Evolutionary conservation across 2,329 filamentous ascomycete species (phyloP).

Genomic region (Aspergillus udagawae): DNA sequence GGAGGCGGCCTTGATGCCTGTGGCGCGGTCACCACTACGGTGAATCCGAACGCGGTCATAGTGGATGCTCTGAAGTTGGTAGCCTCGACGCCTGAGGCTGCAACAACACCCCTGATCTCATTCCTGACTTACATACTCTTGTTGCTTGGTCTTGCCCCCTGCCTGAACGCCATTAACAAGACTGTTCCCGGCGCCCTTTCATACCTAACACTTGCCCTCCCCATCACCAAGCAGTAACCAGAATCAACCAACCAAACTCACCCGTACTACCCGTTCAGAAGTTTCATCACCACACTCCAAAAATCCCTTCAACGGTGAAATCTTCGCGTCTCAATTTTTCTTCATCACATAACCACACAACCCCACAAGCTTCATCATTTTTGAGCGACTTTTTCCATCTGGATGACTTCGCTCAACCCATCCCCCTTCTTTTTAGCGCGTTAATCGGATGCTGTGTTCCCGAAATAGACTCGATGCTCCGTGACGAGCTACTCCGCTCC

Average conservation of each 20-base stretch:
- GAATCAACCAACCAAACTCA: slow-evolving; percentile 18
- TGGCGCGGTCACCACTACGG: neutral
- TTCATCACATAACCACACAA: slow-evolving; percentile 37
- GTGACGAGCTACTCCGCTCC: slow-evolving; percentile 47
- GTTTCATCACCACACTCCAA: slow-evolving; percentile 22
- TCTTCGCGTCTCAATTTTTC: slow-evolving; percentile 27
- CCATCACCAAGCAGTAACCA: slow-evolving; percentile 10
- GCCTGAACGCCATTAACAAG: neutral
- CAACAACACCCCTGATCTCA: neutral
- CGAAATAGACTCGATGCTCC: slow-evolving; percentile 48
- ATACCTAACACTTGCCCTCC: slow-evolving; percentile 5
- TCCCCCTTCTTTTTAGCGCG: slow-evolving; percentile 41
- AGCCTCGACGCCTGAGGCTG: slow-evolving; percentile 14
- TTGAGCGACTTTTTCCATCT: slow-evolving; percentile 43
- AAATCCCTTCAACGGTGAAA: slow-evolving; percentile 30
- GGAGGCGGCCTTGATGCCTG: neutral
- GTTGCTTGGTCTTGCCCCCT: neutral
- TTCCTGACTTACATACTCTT: neutral
- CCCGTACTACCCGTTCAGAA: slow-evolving; percentile 20
- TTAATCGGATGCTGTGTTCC: slow-evolving; percentile 49
- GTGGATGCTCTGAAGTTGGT: neutral
- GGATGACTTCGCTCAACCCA: slow-evolving; percentile 38
- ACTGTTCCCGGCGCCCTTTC: slow-evolving; percentile 15
- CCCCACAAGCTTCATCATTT: slow-evolving; percentile 41
- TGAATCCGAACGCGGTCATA: neutral